These are phyloP conservation scores for Ceratobasidium sp. DNA, from an alignment of 1,284 basidiomycete genomes.

Conservation along the genomic window DNA sequence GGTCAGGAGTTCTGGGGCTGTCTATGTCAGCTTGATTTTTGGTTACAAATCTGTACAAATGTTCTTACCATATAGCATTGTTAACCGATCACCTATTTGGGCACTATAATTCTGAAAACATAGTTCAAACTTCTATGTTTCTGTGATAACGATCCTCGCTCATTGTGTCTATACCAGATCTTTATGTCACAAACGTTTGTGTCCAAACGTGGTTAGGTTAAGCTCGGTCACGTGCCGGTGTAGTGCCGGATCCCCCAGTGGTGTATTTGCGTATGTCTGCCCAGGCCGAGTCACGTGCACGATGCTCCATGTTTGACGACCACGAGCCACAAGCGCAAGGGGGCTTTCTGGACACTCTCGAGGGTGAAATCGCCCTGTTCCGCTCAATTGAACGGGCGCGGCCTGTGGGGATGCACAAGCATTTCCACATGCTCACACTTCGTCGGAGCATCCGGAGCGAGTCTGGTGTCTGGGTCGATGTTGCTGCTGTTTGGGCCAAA, in stretches of 20 bases:
- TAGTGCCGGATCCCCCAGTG: no score
- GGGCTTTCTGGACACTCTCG: constrained; percentile 69
- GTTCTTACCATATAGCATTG: neutral
- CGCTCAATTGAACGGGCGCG: constrained; percentile 78
- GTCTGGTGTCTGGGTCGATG: constrained; percentile 69
- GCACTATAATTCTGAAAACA: neutral
- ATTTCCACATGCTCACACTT: constrained; percentile 81
- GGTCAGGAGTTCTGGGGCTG: no score
- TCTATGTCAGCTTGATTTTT: no score
- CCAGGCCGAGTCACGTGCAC: constrained; percentile 30
- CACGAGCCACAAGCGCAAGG: constrained; percentile 40
- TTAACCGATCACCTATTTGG: neutral
- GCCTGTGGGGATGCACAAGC: constrained; percentile 79
- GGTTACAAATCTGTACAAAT: no score
- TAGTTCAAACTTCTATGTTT: constrained; percentile 3
- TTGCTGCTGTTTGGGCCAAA: constrained; percentile 79
- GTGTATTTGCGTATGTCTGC: no score
- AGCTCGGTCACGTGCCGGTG: constrained; percentile 10
- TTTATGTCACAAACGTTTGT: neutral
- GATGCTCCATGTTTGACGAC: constrained; percentile 22
- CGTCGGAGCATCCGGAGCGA: constrained; percentile 75
- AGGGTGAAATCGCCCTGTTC: constrained; percentile 84
- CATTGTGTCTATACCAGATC: neutral
- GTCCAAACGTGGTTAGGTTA: constrained; percentile 10
- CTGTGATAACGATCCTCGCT: neutral